These are phyloP conservation scores for Sporobolomyces pararoseus DNA, from an alignment of 768 basidiomycete species.

Conservation along the genomic window DNA sequence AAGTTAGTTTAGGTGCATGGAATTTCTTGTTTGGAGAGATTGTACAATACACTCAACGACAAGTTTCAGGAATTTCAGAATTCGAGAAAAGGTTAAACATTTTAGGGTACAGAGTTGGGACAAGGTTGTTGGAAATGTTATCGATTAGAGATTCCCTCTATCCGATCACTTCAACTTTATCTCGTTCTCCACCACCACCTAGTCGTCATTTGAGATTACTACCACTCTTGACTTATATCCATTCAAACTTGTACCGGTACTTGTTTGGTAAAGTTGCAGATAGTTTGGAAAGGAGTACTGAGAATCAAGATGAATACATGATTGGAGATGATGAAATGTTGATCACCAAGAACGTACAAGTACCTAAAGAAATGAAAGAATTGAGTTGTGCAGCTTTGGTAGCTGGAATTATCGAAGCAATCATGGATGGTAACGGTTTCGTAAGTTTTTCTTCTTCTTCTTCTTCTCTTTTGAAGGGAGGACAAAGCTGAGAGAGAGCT, in stretches of 20 bases:
- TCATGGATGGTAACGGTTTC: constrained; percentile 87
- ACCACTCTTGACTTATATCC: constrained; percentile 86
- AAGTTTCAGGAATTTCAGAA: constrained; percentile 90
- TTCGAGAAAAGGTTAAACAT: constrained; percentile 82
- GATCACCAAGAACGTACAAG: constrained; percentile 83
- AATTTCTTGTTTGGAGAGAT: constrained; percentile 89
- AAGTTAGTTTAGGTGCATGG: constrained; percentile 60
- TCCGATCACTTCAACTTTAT: constrained; percentile 33
- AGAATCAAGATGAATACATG: constrained; percentile 98
- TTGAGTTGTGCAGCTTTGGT: constrained; percentile 96
- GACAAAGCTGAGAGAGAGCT: neutral
- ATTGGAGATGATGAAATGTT: constrained; percentile 94
- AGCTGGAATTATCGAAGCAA: constrained; percentile 95
- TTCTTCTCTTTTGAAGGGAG: constrained; percentile 1
- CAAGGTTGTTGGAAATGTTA: constrained; percentile 80
- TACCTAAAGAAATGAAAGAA: constrained; percentile 88
- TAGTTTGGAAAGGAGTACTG: constrained; percentile 90
- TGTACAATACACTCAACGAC: constrained; percentile 92
- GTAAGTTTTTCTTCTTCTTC: constrained; percentile 56
- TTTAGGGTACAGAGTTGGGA: constrained; percentile 86
- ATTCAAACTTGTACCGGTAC: constrained; percentile 90
- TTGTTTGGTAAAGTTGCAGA: constrained; percentile 92
- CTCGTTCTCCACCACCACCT: constrained; percentile 61
- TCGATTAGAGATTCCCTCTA: constrained; percentile 67
- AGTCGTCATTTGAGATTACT: constrained; percentile 87